Evolutionary conservation across 2,329 filamentous ascomycete genomes (phyloP).

Genomic region (Sporothrix luriei): DNA sequence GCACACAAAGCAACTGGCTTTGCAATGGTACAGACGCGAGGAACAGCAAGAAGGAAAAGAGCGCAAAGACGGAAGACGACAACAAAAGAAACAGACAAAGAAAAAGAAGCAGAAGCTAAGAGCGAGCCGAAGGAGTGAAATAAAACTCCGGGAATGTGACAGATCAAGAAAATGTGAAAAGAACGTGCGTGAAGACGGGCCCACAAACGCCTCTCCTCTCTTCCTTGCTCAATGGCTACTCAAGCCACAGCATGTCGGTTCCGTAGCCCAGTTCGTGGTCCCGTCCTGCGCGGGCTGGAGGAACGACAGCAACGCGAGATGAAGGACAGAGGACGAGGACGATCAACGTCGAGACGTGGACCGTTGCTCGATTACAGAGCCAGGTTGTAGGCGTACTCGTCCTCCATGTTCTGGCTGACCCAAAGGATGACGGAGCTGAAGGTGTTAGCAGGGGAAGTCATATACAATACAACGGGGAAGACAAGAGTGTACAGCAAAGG

Average conservation of each 20-base stretch:
- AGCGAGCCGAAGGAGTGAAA: conserved; percentile 5
- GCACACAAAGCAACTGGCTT: conserved; percentile 14
- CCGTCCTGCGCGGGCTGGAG: background rate
- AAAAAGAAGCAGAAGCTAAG: background rate
- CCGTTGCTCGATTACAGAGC: conserved; percentile 50
- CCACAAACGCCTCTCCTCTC: background rate
- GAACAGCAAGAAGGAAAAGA: background rate
- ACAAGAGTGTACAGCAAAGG: background rate
- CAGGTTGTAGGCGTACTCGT: conserved; percentile 70
- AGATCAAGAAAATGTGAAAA: background rate
- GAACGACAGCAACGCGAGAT: background rate
- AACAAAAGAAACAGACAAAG: background rate
- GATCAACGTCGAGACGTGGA: background rate
- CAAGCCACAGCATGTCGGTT: background rate
- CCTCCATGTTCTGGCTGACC: conserved; percentile 73
- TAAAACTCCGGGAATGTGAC: conserved; percentile 2
- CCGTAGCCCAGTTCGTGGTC: too few relatives aligned
- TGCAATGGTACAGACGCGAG: background rate
- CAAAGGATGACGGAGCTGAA: conserved; percentile 64
- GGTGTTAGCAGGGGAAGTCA: conserved; percentile 30
- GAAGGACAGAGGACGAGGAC: background rate
- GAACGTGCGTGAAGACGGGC: background rate
- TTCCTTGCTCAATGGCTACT: background rate
- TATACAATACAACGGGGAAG: background rate
- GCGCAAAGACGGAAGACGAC: background rate